These are phyloP conservation scores for Claviceps quebecensis DNA, from an alignment of 2,329 filamentous ascomycete species.

Conservation along the genomic window DNA sequence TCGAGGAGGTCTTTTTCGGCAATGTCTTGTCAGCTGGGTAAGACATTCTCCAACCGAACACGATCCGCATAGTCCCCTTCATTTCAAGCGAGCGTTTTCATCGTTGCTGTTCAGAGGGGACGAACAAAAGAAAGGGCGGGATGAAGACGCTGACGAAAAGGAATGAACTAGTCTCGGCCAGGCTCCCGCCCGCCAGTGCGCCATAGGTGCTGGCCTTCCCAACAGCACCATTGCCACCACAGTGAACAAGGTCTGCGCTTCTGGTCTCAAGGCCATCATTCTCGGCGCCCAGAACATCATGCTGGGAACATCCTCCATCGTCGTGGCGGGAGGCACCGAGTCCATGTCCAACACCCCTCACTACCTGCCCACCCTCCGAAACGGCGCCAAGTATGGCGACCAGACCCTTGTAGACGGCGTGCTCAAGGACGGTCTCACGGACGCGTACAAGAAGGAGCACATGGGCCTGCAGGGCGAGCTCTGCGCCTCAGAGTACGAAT, in stretches of 20 bases:
- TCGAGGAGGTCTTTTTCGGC: conserved; percentile 95
- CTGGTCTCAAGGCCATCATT: conserved; percentile 84
- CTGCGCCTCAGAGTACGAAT: conserved; percentile 69
- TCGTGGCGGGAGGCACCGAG: conserved; percentile 90
- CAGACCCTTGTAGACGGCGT: conserved; percentile 80
- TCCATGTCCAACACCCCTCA: conserved; percentile 98
- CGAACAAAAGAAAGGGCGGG: too few relatives aligned
- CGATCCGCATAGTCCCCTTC: background rate
- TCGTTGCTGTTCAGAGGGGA: too few relatives aligned
- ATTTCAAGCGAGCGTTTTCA: too few relatives aligned
- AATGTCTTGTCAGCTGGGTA: conserved; percentile 97
- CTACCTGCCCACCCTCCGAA: conserved; percentile 80
- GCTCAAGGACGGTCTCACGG: conserved; percentile 85
- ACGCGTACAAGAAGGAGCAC: conserved; percentile 90
- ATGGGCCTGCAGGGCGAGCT: conserved; percentile 93
- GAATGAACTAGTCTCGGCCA: conserved; percentile 60
- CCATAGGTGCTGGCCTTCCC: conserved; percentile 73
- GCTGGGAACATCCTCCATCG: conserved; percentile 81
- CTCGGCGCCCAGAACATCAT: conserved; percentile 95
- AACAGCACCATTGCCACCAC: conserved; percentile 75
- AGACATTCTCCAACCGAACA: conserved; percentile 10
- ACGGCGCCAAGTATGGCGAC: conserved; percentile 86
- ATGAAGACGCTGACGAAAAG: too few relatives aligned
- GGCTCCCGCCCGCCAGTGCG: conserved; percentile 89
- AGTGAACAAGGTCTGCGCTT: conserved; percentile 98